Base-by-base conservation (phyloP, 768 basidiomycete genomes). In the Mycena venus region DNA sequence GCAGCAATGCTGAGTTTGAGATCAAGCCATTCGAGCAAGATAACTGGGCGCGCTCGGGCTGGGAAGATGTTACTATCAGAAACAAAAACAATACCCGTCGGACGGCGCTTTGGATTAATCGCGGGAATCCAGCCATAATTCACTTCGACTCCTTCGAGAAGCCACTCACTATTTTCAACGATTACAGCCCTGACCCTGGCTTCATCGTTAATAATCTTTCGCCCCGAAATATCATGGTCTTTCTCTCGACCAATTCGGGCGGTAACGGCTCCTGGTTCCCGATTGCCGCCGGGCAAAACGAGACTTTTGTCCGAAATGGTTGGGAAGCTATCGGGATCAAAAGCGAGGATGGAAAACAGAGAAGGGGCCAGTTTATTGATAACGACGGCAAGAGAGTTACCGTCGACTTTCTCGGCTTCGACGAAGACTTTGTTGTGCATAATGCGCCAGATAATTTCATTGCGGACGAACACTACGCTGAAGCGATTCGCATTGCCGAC, bases 81-180 rank as follows among this genome's bases (percentile, higher is more conserved):
- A 64, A 77, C 44, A 71, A 67, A 15, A 6, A 19, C 1, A 74
- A 77, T 9, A n/a, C n/a, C n/a, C 58, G 15, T 4, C 49, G 68
- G 42, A 62, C 32, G 3, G 47, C 73, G 2, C 65, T 77, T n/a
- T 71, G 72, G 76, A 67, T 77, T 14, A 74, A 74, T 29, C 69
- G 68, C 2, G 68, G 76, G 3, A 65, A 59, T 12, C 73, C 70
- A 3, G 68, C 72, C 11, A 36, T 71, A 17, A 55, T 74, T 17
- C 60, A 74, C 44, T 77, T 77, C 55, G 73, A 74, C 56, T 73
- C 65, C 21, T 75, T 58, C 40, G 73, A 75, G 60, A 74, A 75
- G 17, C 34, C 49, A 10, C 60, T 77, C 21, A 68, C 63, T 1
- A 73, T 77, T 10, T 74, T 68, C 69, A 77, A 77, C 34, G 76